Evolutionary conservation across 2,329 filamentous ascomycete species (phyloP).

Genomic region (Trichoderma simmonsii): DNA sequence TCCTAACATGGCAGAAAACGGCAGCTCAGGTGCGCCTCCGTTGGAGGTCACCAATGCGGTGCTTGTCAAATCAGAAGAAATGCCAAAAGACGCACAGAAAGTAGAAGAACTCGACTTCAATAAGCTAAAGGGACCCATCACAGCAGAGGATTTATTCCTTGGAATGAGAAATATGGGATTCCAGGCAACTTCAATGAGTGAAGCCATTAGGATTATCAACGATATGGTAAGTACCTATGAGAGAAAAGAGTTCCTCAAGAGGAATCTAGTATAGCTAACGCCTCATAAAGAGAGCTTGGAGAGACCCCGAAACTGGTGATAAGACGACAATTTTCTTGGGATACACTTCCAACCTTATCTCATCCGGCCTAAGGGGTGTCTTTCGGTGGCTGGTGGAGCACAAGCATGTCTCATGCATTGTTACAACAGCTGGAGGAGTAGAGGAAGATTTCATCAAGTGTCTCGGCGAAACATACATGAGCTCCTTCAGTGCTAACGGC

Average conservation of each 20-base stretch:
- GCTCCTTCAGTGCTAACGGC: constrained; percentile 75
- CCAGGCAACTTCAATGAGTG: constrained; percentile 67
- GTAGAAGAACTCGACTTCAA: constrained; percentile 94
- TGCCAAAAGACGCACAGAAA: constrained; percentile 73
- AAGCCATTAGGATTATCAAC: constrained; percentile 89
- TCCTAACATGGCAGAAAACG: constrained; percentile 34
- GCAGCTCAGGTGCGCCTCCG: constrained; percentile 47
- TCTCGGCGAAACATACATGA: constrained; percentile 88
- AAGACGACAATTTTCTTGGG: constrained; percentile 93
- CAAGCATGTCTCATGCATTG: constrained; percentile 85
- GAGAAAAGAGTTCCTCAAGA: neutral
- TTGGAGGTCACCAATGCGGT: constrained; percentile 72
- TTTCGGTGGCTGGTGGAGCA: constrained; percentile 92
- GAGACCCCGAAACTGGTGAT: constrained; percentile 72
- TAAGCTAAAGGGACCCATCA: constrained; percentile 71
- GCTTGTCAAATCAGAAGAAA: constrained; percentile 75
- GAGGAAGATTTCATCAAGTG: constrained; percentile 99
- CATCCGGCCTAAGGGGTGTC: constrained; percentile 87
- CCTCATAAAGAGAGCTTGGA: constrained; percentile 63
- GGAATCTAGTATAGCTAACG: no score
- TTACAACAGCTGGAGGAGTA: constrained; percentile 91
- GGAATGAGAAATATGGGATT: constrained; percentile 85
- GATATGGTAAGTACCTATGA: constrained; percentile 67
- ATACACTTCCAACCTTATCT: constrained; percentile 97
- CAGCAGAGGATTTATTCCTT: constrained; percentile 77